Evolutionary conservation across 306 rosid species (phyloP).

Genomic region (Citrullus amarus): DNA sequence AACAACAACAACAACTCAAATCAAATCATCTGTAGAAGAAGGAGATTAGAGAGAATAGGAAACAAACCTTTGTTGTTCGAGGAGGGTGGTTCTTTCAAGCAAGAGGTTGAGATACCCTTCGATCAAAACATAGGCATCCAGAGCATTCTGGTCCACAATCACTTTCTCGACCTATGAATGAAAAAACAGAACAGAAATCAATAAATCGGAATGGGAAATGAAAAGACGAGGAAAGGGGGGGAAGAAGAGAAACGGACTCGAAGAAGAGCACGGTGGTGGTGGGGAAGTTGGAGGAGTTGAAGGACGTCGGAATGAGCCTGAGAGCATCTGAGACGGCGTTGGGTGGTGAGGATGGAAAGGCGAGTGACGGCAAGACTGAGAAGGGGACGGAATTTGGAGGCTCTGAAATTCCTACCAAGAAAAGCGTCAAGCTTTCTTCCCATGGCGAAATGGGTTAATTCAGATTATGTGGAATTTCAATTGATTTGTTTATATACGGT

Average conservation of each 20-base stretch:
- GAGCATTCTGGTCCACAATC: conserved; percentile 41
- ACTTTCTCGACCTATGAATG: conserved; percentile 40
- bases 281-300: conserved; percentile 43
- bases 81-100: conserved; percentile 24
- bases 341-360: conserved; percentile 42
- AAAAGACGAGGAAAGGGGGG: no score
- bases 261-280: conserved; percentile 48
- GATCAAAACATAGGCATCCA: conserved; percentile 39
- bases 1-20: neutral
- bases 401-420: conserved; percentile 33
- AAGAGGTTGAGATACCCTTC: conserved; percentile 36
- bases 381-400: conserved; percentile 32
- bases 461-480: neutral
- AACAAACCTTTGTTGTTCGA: conserved; percentile 30
- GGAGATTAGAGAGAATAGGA: neutral
- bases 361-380: conserved; percentile 36
- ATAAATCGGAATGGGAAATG: neutral
- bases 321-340: conserved; percentile 29
- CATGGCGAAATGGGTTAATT: conserved; percentile 13
- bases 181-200: neutral
- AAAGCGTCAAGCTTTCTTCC: conserved; percentile 34
- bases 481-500: no score
- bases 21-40: neutral
- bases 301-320: conserved; percentile 37
- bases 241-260: conserved; percentile 24